Conservation (phyloP, 257 asterid species). For the Nicotiana tomentosiformis region DNA sequence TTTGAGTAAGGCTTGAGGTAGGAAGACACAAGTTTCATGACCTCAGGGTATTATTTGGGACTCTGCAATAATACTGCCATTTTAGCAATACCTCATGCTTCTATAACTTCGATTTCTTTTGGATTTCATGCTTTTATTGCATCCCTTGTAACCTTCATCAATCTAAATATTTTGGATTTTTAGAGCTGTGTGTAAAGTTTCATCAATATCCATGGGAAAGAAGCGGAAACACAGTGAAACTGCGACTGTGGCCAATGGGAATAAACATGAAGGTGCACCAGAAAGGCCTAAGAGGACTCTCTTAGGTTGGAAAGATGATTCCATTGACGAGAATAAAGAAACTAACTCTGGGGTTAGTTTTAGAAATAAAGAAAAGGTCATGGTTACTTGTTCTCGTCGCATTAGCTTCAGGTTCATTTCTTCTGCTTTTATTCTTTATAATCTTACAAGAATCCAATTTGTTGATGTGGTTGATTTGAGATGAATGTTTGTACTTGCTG, state of each 20-base stretch:
- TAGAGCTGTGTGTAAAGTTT: too few relatives aligned
- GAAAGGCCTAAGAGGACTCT: slow-evolving; percentile 83
- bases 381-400: slow-evolving; percentile 89
- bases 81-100: too few relatives aligned
- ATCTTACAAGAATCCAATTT: neutral
- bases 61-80: too few relatives aligned
- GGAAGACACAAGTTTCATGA: too few relatives aligned
- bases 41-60: too few relatives aligned
- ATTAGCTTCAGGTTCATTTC: slow-evolving; percentile 62
- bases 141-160: too few relatives aligned
- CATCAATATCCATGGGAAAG: slow-evolving; percentile 48
- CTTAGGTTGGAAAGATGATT: slow-evolving; percentile 63
- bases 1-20: too few relatives aligned
- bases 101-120: too few relatives aligned
- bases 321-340: slow-evolving; percentile 12
- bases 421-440: neutral
- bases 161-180: too few relatives aligned
- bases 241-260: slow-evolving; percentile 21
- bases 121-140: too few relatives aligned
- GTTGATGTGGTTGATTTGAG: too few relatives aligned
- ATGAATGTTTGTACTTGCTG: neutral
- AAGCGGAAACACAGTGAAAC: slow-evolving; percentile 68
- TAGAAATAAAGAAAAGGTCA: slow-evolving; percentile 78
- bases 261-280: slow-evolving; percentile 44
- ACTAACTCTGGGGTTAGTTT: slow-evolving; percentile 19